Conservation (phyloP, 768 basidiomycete genomes). For the Mycena latifolia region DNA sequence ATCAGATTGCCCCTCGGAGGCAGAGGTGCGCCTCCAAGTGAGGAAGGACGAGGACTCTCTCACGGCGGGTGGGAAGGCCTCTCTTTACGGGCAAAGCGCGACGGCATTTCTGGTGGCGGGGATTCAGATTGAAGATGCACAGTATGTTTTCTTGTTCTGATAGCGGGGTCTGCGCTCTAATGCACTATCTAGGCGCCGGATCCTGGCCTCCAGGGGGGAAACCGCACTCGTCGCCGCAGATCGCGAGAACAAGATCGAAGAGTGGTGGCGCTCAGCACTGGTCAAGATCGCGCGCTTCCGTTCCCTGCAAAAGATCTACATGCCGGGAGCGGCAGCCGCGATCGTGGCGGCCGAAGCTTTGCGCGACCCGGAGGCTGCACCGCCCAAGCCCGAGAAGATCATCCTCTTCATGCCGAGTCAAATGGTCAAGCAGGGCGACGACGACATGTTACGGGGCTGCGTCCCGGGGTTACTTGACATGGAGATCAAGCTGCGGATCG, state of each 20-base stretch:
- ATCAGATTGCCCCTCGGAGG: background rate
- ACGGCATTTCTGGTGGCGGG: slow-evolving; percentile 24
- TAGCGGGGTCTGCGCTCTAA: background rate
- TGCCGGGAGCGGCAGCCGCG: slow-evolving; percentile 13
- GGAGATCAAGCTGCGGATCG: background rate
- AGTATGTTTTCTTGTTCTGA: slow-evolving; percentile 8
- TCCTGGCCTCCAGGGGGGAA: background rate
- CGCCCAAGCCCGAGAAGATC: background rate
- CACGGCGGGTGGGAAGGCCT: background rate
- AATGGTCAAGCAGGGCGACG: background rate
- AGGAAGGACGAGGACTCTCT: background rate
- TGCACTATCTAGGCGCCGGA: background rate
- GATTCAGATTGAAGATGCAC: slow-evolving; percentile 27
- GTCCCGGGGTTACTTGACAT: background rate
- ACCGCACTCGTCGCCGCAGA: background rate
- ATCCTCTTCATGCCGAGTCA: slow-evolving; percentile 8
- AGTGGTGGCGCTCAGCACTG: slow-evolving; percentile 1
- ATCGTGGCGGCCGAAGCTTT: slow-evolving; percentile 14
- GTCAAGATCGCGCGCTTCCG: slow-evolving; percentile 23
- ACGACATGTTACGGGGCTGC: background rate
- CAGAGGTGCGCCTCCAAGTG: slow-evolving; percentile 3
- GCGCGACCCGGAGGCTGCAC: background rate
- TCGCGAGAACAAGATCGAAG: background rate
- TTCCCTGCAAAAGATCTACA: slow-evolving; percentile 7
- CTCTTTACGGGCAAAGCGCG: background rate